Percentiles rank a stretch among this genome's conserved stretches.
These are phyloP conservation scores for Phialophora macrospora DNA, from an alignment of 2,329 filamentous ascomycete genomes.

Conservation along the genomic window DNA sequence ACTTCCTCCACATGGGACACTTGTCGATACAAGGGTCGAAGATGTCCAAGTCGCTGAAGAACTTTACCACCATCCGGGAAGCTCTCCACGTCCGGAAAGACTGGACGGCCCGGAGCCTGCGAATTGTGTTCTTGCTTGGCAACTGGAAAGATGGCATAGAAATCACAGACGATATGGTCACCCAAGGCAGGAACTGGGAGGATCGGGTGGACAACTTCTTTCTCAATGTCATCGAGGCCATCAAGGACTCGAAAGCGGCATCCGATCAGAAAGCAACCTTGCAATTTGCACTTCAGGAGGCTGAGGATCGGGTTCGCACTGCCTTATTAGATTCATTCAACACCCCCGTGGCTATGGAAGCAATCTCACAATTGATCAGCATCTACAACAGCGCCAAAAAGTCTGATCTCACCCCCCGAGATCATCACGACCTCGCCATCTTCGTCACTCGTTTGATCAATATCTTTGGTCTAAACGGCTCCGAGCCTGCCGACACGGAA, in stretches of 20 bases:
- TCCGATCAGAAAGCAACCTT: constrained; percentile 41
- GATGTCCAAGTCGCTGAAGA: constrained; percentile 96
- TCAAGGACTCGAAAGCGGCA: constrained; percentile 59
- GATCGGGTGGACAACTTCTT: constrained; percentile 75
- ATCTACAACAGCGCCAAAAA: constrained; percentile 65
- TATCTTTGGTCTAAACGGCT: constrained; percentile 73
- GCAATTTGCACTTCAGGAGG: constrained; percentile 55
- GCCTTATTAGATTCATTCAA: constrained; percentile 86
- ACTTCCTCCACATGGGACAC: constrained; percentile 96
- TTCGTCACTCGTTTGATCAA: constrained; percentile 85
- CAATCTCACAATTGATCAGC: constrained; percentile 77
- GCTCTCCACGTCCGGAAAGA: constrained; percentile 66
- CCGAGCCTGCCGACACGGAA: constrained; percentile 42
- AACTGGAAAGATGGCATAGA: constrained; percentile 91
- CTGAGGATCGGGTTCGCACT: constrained; percentile 63
- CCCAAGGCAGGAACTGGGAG: constrained; percentile 78
- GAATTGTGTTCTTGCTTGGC: constrained; percentile 85
- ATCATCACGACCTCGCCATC: constrained; percentile 63
- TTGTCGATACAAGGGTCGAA: constrained; percentile 86
- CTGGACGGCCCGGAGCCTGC: constrained; percentile 78
- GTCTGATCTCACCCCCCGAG: constrained; percentile 52
- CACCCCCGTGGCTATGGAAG: constrained; percentile 76
- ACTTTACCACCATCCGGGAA: constrained; percentile 91
- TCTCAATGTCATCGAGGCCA: constrained; percentile 40
- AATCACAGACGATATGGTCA: constrained; percentile 81